Percentiles rank a stretch among this genome's conserved stretches.
These are phyloP conservation scores for Boletus tylopilopsis DNA, from an alignment of 768 basidiomycete species.

Conservation along the genomic window DNA sequence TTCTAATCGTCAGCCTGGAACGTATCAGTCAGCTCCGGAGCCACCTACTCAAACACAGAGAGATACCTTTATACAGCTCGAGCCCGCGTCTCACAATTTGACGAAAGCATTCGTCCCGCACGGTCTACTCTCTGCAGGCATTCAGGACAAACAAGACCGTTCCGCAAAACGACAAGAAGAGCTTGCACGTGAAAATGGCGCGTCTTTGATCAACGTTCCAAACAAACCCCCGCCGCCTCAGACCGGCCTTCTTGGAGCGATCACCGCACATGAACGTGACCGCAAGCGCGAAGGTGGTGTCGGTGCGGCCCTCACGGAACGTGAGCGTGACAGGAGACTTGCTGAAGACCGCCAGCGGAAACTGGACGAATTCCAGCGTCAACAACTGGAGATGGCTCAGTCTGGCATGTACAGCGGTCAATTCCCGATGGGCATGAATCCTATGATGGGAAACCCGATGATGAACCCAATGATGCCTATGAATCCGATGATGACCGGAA, in stretches of 20 bases:
- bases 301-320: constrained; percentile 91
- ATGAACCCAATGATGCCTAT: constrained; percentile 45
- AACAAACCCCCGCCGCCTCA: constrained; percentile 93
- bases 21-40: constrained; percentile 33
- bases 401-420: constrained; percentile 66
- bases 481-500: constrained; percentile 56
- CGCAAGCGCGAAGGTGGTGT: constrained; percentile 93
- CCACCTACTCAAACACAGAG: constrained; percentile 29
- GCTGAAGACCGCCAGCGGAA: constrained; percentile 93
- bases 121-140: constrained; percentile 89
- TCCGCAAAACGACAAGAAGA: constrained; percentile 96
- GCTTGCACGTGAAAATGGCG: constrained; percentile 86
- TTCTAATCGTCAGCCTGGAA: constrained; percentile 49
- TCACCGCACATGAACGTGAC: constrained; percentile 93
- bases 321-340: constrained; percentile 87
- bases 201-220: constrained; percentile 92
- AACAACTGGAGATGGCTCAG: constrained; percentile 89
- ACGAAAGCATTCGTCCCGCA: constrained; percentile 95
- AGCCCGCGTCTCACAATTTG: constrained; percentile 65
- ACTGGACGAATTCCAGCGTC: constrained; percentile 84
- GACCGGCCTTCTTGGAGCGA: constrained; percentile 92
- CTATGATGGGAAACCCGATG: constrained; percentile 74
- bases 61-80: constrained; percentile 74
- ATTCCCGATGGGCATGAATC: constrained; percentile 47
- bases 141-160: constrained; percentile 93